Conservation (phyloP, 257 asterid species). For the Solanum infundibuliforme region DNA sequence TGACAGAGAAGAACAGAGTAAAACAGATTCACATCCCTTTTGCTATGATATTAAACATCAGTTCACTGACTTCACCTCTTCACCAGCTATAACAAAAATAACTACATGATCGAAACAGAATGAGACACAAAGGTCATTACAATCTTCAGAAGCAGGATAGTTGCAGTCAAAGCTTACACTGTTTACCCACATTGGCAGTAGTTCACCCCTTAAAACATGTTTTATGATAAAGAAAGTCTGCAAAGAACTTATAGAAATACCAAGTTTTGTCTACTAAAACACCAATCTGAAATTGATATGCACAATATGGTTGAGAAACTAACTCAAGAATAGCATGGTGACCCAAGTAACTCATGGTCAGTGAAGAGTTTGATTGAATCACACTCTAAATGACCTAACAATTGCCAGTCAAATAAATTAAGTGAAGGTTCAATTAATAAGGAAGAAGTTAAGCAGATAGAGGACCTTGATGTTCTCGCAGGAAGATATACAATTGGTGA, state of each 20-base stretch:
- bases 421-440: neutral
- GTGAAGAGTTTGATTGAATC: neutral
- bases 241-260: neutral
- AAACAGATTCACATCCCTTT: neutral
- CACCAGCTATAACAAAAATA: neutral
- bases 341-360: neutral
- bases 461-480: slow-evolving; percentile 91
- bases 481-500: slow-evolving; percentile 86
- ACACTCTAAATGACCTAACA: neutral
- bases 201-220: neutral
- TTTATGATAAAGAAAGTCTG: neutral
- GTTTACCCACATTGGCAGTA: neutral
- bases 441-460: neutral
- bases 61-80: neutral
- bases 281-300: neutral
- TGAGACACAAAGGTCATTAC: neutral
- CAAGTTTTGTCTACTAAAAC: neutral
- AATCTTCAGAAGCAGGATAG: neutral
- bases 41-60: neutral
- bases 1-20: neutral
- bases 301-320: neutral
- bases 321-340: neutral
- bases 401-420: neutral
- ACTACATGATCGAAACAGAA: neutral
- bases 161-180: neutral